Evolutionary conservation across 371 early-diverging fungal species (phyloP), one percentile per base, ranked within the genome.

Genomic region (Mortierella sp.): DNA sequence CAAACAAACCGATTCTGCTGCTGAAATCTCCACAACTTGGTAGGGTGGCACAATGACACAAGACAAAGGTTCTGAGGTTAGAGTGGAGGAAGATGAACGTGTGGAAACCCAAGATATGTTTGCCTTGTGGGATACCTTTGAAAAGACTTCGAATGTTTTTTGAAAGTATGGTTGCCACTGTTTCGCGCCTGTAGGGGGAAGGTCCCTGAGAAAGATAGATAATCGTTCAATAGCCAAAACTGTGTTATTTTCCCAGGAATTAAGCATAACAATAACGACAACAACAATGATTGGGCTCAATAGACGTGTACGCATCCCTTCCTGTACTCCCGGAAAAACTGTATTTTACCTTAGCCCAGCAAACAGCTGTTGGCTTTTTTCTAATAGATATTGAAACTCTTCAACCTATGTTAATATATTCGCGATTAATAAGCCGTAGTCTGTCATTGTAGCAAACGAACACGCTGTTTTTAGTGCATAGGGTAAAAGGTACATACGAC

Each of bases 361-460:
- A 83, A 98, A 98, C 40, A 97, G 84, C 79, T 96, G 97, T 84
- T 98, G 98, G 70, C 96, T 95, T 83, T 97, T 98, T 73, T 98
- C 98, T 33, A 97, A 83, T n/a, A 97, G 84, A 72, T 96, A 97
- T 65, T 96, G 95, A 72, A 97, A 98, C 83, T 98, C 97, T 66
- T 94, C 94, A 0, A 94, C 93, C 80, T 79, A 38, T 32, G 4
- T 9, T 55, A 13, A 24, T 28, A 55, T 28, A 55, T 7, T 52
- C 10, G 10, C 55, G 11, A 9, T 47, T 28, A 65, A 28, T 40
- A 36, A 33, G 28, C 6, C 32, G 19, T 5, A 16, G 9, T 41
- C n/a, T 40, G 13, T 22, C 24, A 13, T 38, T 24, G 41, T 36
- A 55, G 63, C n/a, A 24, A 22, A 50, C 13, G 7, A 10, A 28